Evolutionary conservation across 2,329 filamentous ascomycete genomes (phyloP).

Genomic region (Onygena corvina): DNA sequence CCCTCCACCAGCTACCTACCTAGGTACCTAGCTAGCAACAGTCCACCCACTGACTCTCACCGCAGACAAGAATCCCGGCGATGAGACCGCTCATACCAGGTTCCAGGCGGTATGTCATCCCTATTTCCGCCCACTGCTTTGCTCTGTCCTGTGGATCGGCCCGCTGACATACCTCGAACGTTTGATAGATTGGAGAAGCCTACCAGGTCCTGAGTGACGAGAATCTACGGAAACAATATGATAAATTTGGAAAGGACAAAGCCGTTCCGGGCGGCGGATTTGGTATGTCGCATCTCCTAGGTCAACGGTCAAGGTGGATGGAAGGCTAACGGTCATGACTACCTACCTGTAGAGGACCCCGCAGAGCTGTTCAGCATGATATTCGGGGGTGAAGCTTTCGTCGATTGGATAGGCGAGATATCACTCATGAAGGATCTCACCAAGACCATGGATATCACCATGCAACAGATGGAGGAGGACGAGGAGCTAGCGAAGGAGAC

Average conservation of each 20-base stretch:
- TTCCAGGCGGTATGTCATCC: slow-evolving; percentile 63
- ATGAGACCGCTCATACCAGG: slow-evolving; percentile 83
- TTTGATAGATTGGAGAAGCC: slow-evolving; percentile 50
- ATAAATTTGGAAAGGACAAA: slow-evolving; percentile 92
- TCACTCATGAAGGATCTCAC: slow-evolving; percentile 97
- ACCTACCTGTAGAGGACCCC: slow-evolving; percentile 56
- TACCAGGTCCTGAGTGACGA: slow-evolving; percentile 73
- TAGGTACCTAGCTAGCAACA: not conserved
- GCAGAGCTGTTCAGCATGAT: slow-evolving; percentile 98
- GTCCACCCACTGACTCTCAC: slow-evolving; percentile 15
- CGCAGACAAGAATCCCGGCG: slow-evolving; percentile 91
- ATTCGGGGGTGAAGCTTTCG: slow-evolving; percentile 90
- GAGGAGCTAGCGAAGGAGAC: slow-evolving; percentile 43
- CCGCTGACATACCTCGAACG: not conserved
- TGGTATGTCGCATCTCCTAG: slow-evolving; percentile 37
- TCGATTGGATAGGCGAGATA: slow-evolving; percentile 95
- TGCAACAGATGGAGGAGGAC: slow-evolving; percentile 61
- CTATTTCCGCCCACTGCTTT: not conserved
- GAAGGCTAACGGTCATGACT: slow-evolving; percentile 12
- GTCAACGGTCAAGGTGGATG: not conserved
- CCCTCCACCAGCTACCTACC: not conserved
- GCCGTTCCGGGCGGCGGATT: slow-evolving; percentile 86
- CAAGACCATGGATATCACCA: slow-evolving; percentile 95
- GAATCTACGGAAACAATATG: slow-evolving; percentile 80
- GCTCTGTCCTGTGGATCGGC: not conserved